These are phyloP conservation scores for Monosporascus cannonballus DNA, from an alignment of 2,329 filamentous ascomycete genomes.

Conservation along the genomic window DNA sequence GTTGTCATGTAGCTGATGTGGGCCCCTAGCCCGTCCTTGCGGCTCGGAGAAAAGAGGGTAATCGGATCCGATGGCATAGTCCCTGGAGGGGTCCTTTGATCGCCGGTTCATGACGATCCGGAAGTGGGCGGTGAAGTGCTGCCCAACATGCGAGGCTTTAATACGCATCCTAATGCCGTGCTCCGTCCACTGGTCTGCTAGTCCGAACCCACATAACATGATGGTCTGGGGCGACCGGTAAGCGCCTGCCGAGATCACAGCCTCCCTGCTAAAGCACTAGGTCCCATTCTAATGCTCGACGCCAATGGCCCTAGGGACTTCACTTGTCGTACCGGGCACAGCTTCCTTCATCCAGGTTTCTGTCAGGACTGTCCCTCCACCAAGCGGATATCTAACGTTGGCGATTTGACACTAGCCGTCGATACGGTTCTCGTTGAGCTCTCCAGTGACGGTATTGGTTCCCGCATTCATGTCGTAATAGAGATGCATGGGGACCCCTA, in stretches of 20 bases:
- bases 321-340: constrained; percentile 13
- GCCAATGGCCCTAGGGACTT: constrained; percentile 13
- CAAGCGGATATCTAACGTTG: constrained; percentile 18
- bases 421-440: constrained; percentile 24
- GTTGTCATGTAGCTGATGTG: constrained; percentile 4
- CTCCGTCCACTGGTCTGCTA: constrained; percentile 11
- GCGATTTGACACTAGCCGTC: constrained; percentile 24
- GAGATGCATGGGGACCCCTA: constrained; percentile 19
- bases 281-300: constrained; percentile 14
- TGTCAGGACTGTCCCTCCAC: constrained; percentile 17
- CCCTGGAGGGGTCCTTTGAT: constrained; percentile 4
- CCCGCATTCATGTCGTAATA: constrained; percentile 22
- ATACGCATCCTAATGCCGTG: not conserved
- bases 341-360: constrained; percentile 17
- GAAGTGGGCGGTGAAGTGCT: not conserved
- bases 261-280: constrained; percentile 24
- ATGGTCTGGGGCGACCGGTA: constrained; percentile 29
- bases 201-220: constrained; percentile 31
- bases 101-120: constrained; percentile 6
- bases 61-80: constrained; percentile 5
- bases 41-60: constrained; percentile 5
- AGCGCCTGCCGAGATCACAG: constrained; percentile 30
- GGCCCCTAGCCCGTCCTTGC: constrained; percentile 5
- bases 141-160: not conserved
- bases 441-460: constrained; percentile 20